phyloP scores from a whole-genome alignment of 192 early-diverging fungal species.

The Thamnidium elegans region DNA sequence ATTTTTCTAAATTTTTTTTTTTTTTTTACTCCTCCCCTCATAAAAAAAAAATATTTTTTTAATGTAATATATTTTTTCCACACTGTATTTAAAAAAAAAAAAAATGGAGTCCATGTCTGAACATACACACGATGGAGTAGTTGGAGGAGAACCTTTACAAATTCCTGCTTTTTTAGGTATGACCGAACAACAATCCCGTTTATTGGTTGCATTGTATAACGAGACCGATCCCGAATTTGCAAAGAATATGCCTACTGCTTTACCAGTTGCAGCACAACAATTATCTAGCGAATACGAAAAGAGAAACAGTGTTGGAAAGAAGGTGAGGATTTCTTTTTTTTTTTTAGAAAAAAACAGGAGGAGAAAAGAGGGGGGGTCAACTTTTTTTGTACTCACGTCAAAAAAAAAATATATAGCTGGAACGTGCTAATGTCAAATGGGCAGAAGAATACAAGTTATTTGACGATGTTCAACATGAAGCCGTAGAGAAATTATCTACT shows the following conservation, averaged over 20 bases:
- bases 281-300: constrained; percentile 44
- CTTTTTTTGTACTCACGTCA: constrained; percentile 16
- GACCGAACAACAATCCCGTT: constrained; percentile 44
- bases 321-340: constrained; percentile 21
- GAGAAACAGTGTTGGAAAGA: constrained; percentile 45
- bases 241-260: constrained; percentile 44
- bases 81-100: too few relatives aligned
- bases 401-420: constrained; percentile 25
- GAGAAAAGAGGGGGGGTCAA: not conserved
- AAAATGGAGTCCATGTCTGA: too few relatives aligned
- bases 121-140: constrained; percentile 1
- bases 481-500: constrained; percentile 34
- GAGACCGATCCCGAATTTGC: constrained; percentile 48
- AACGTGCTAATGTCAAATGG: constrained; percentile 38
- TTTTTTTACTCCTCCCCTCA: too few relatives aligned
- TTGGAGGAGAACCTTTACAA: constrained; percentile 5
- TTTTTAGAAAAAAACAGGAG: not conserved
- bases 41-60: too few relatives aligned
- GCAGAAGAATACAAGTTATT: constrained; percentile 41
- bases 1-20: too few relatives aligned
- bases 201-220: constrained; percentile 48
- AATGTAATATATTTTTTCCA: too few relatives aligned
- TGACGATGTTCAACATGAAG: constrained; percentile 47
- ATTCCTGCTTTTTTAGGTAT: constrained; percentile 45
- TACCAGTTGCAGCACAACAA: constrained; percentile 45